These are phyloP conservation scores for Clitocybe nebularis DNA, from an alignment of 1,284 basidiomycete species.

Conservation along the genomic window DNA sequence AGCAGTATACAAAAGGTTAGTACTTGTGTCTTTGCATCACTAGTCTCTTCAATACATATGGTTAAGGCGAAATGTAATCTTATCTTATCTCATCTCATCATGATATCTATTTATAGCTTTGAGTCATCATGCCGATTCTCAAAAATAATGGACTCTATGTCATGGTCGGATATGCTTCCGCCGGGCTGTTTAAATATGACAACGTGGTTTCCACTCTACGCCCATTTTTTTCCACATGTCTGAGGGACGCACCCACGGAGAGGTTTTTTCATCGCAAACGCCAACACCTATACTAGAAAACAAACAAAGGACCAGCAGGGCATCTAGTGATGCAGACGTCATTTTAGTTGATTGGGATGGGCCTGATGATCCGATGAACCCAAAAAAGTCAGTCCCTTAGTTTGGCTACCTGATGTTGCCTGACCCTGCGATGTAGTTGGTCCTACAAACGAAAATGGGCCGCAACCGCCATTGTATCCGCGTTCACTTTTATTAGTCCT, in stretches of 20 bases:
- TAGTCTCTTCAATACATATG: no score
- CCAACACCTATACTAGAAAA: background rate
- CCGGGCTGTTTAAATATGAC: background rate
- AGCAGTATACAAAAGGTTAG: no score
- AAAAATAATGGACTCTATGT: background rate
- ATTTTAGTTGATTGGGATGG: constrained; percentile 53
- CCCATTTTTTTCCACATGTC: background rate
- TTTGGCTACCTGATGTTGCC: background rate
- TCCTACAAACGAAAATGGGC: constrained; percentile 54
- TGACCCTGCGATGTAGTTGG: constrained; percentile 43
- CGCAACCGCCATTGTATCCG: constrained; percentile 57
- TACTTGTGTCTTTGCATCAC: no score
- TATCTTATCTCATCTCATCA: no score
- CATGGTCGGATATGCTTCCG: constrained; percentile 3
- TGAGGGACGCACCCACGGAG: background rate
- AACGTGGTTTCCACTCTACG: background rate
- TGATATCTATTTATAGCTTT: no score
- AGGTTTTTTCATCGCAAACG: background rate
- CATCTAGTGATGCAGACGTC: constrained; percentile 11
- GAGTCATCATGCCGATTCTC: background rate
- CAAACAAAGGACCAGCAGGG: background rate
- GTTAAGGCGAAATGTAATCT: no score
- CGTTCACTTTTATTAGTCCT: constrained; percentile 64
- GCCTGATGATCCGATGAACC: constrained; percentile 55
- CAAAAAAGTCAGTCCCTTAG: constrained; percentile 42